Evolutionary conservation across 2,329 filamentous ascomycete genomes (phyloP), one percentile per base, ranked within the genome.

Genomic region (Cytospora schulzeri): DNA sequence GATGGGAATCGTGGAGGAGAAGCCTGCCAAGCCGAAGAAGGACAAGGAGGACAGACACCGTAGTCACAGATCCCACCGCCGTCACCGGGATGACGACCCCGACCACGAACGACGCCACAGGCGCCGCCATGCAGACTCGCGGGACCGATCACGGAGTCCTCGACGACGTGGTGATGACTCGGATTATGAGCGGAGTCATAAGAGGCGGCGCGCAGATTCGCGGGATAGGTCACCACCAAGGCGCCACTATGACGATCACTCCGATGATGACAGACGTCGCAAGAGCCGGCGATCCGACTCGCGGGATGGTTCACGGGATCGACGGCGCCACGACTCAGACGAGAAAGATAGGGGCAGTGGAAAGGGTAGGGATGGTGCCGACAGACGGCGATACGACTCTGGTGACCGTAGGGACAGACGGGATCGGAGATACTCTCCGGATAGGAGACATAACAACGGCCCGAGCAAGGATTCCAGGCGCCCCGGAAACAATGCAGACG

Each of bases 1-100:
- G 12, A 87, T 88, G 76, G 86, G 86, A 0, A 81, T 85, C 53
- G 80, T 77, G 0, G 82, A 84, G 17, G 78, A 81, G 5, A 78
- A 74, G 57, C 62, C 73, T n/a, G n/a, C n/a, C 7, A 74, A 76
- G 63, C 70, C 74, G 0, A 77, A 75, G 55, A 70, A 70, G 35
- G 76, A 72, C 64, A 78, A 78, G 61, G 80, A 83, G 52, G 81
- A 81, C 66, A 80, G 76, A 57, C 78, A 81, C 38, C 74, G 76
- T 61, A 71, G 73, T 35, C 79, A 82, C 63, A 76, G 76, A 55
- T 73, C 74, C 62, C 76, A 79, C 56, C 81, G 80, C 64, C 76
- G 79, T 19, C 78, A 79, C 66, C 77, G 77, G 52, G 78, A 81
- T 52, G 76, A 76, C 56, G 79, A 79, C 60, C 73, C 69, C 67